Percentiles rank a stretch among this genome's conserved stretches.
Conservation (phyloP, 164 flowering plant genomes). For the Liquidambar formosana region DNA sequence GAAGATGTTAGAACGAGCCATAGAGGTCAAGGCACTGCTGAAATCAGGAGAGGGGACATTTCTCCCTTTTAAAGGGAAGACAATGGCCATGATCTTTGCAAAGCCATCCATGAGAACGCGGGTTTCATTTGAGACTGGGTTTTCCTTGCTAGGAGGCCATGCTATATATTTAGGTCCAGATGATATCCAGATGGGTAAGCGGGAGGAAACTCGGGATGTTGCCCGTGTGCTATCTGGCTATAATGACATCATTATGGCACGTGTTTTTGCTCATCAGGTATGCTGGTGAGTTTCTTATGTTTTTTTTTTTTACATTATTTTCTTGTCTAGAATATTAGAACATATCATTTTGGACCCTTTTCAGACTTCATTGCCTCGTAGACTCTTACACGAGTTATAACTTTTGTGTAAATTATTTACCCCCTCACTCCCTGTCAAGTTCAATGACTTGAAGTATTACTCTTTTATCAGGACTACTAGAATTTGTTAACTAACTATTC, state of each 20-base stretch:
- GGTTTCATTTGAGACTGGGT: slow-evolving; percentile 97
- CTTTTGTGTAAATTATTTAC: no score
- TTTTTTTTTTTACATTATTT: background rate
- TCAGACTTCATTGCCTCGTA: no score
- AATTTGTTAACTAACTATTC: no score
- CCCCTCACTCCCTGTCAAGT: no score
- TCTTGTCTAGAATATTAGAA: background rate
- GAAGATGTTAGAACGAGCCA: slow-evolving; percentile 75
- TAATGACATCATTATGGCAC: slow-evolving; percentile 97
- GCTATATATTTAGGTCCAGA: slow-evolving; percentile 90
- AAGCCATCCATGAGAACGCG: slow-evolving; percentile 98
- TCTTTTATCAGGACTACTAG: no score
- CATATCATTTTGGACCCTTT: no score
- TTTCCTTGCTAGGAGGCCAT: slow-evolving; percentile 92
- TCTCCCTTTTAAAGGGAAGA: slow-evolving; percentile 90
- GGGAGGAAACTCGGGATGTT: slow-evolving; percentile 98
- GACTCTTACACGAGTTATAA: no score
- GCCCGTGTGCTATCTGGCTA: slow-evolving; percentile 96
- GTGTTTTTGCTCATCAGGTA: slow-evolving; percentile 99
- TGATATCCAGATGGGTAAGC: slow-evolving; percentile 96
- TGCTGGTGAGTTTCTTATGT: slow-evolving; percentile 54
- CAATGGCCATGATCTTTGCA: slow-evolving; percentile 99
- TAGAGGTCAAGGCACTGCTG: slow-evolving; percentile 74
- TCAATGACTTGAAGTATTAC: no score
- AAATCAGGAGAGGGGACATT: slow-evolving; percentile 86